phyloP scores from a whole-genome alignment of 2,329 filamentous ascomycete genomes.

The Trichoderma breve region DNA sequence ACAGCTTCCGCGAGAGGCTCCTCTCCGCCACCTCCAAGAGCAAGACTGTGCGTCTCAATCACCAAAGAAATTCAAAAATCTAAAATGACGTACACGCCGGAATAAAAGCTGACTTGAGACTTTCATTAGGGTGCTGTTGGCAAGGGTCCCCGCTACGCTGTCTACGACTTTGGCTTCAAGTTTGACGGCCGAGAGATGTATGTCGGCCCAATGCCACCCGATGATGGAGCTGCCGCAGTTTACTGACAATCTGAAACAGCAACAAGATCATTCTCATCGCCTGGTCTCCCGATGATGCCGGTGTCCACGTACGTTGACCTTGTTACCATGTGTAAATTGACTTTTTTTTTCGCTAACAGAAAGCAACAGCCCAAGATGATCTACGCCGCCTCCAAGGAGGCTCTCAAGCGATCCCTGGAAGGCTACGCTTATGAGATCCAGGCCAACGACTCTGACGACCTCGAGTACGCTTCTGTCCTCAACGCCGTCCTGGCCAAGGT shows the following conservation, averaged over 20 bases:
- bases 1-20: slow-evolving; percentile 73
- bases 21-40: slow-evolving; percentile 69
- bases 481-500: slow-evolving; percentile 52
- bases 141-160: slow-evolving; percentile 76
- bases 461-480: slow-evolving; percentile 72
- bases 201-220: slow-evolving; percentile 21
- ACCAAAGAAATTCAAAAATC: neutral
- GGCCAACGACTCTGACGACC: slow-evolving; percentile 80
- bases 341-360: neutral
- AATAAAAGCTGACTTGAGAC: neutral
- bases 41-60: slow-evolving; percentile 54
- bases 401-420: slow-evolving; percentile 74
- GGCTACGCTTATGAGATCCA: slow-evolving; percentile 75
- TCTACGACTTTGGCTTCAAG: slow-evolving; percentile 81
- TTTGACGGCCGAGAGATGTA: slow-evolving; percentile 72
- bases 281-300: slow-evolving; percentile 80
- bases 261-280: slow-evolving; percentile 78
- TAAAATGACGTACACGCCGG: neutral
- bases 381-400: slow-evolving; percentile 86
- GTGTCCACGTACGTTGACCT: slow-evolving; percentile 62
- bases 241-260: slow-evolving; percentile 40
- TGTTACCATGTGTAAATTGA: neutral
- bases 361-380: slow-evolving; percentile 73
- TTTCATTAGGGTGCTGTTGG: slow-evolving; percentile 50
- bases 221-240: slow-evolving; percentile 17